phyloP scores from a whole-genome alignment of 371 early-diverging fungal species.

The Mucor lusitanicus region DNA sequence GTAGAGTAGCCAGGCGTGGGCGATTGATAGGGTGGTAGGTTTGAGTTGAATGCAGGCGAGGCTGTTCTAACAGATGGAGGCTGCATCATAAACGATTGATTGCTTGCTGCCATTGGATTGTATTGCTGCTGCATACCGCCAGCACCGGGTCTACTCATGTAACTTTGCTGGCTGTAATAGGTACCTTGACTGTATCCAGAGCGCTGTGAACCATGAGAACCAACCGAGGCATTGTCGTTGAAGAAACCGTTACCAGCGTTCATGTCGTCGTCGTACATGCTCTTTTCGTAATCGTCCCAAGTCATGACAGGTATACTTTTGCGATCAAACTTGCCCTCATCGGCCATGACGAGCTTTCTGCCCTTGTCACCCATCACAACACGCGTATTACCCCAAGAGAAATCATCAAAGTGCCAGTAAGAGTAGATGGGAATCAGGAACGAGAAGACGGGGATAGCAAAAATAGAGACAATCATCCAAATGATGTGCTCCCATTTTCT shows the following conservation, averaged over 20 bases:
- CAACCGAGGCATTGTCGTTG: slow-evolving; percentile 31
- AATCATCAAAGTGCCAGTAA: slow-evolving; percentile 97
- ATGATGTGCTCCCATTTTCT: slow-evolving; percentile 89
- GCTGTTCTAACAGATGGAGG: slow-evolving; percentile 5
- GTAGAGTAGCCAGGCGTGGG: slow-evolving; percentile 5
- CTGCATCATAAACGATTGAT: slow-evolving; percentile 19
- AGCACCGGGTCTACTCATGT: slow-evolving; percentile 12
- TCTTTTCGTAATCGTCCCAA: slow-evolving; percentile 88
- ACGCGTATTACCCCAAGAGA: slow-evolving; percentile 97
- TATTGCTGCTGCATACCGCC: slow-evolving; percentile 2
- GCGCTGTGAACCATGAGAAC: slow-evolving; percentile 20
- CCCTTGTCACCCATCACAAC: slow-evolving; percentile 76
- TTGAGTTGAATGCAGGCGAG: slow-evolving; percentile 13
- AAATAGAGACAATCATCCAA: slow-evolving; percentile 92
- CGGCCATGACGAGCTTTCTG: slow-evolving; percentile 60
- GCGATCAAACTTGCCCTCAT: slow-evolving; percentile 73
- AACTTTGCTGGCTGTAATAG: slow-evolving; percentile 38
- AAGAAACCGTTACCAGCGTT: slow-evolving; percentile 12
- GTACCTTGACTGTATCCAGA: slow-evolving; percentile 43
- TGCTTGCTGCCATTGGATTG: not conserved
- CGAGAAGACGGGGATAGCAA: slow-evolving; percentile 81
- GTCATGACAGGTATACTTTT: slow-evolving; percentile 68
- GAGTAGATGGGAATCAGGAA: slow-evolving; percentile 80
- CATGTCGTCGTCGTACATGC: slow-evolving; percentile 22
- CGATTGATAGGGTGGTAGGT: slow-evolving; percentile 4